These are phyloP conservation scores for Orbilia brochopaga DNA, from an alignment of 2,329 filamentous ascomycete species.

Conservation along the genomic window DNA sequence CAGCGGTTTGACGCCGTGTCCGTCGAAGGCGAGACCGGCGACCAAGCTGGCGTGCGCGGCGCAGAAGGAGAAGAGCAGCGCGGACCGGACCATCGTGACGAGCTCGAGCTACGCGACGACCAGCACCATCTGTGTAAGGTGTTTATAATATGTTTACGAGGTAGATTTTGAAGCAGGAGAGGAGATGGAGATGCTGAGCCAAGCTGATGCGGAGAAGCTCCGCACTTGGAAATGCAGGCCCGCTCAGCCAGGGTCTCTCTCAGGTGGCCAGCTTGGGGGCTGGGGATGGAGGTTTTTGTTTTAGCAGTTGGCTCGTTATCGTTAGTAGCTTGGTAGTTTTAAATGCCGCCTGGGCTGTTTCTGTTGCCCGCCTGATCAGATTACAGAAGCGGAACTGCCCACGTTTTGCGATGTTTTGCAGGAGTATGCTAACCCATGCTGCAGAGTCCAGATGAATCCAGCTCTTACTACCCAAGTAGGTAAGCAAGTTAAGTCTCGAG, in stretches of 20 bases:
- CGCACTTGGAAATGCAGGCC: too few species aligned
- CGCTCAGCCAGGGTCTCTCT: conserved; percentile 3
- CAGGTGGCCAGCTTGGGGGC: conserved; percentile 24
- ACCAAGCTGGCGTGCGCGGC: conserved; percentile 34
- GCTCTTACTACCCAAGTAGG: too few species aligned
- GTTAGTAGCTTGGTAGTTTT: too few species aligned
- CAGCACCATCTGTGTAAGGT: neutral
- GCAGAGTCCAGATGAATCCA: too few species aligned
- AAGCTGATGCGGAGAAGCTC: conserved; percentile 33
- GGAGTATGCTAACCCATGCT: neutral
- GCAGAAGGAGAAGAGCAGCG: conserved; percentile 23
- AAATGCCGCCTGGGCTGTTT: neutral
- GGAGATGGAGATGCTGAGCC: conserved; percentile 5
- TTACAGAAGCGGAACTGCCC: neutral
- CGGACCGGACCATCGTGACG: conserved; percentile 46
- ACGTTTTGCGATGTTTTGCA: neutral
- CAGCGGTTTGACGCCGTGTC: conserved; percentile 52
- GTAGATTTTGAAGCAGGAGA: neutral
- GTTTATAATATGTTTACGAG: neutral
- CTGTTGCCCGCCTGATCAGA: neutral
- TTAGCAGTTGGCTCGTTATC: neutral
- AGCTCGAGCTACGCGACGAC: conserved; percentile 33
- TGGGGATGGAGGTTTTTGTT: neutral
- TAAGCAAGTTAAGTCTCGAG: too few species aligned
- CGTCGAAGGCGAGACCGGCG: conserved; percentile 33